Conservation (phyloP, 352 stramenopile genomes). For the Phytophthora fragariae region DNA sequence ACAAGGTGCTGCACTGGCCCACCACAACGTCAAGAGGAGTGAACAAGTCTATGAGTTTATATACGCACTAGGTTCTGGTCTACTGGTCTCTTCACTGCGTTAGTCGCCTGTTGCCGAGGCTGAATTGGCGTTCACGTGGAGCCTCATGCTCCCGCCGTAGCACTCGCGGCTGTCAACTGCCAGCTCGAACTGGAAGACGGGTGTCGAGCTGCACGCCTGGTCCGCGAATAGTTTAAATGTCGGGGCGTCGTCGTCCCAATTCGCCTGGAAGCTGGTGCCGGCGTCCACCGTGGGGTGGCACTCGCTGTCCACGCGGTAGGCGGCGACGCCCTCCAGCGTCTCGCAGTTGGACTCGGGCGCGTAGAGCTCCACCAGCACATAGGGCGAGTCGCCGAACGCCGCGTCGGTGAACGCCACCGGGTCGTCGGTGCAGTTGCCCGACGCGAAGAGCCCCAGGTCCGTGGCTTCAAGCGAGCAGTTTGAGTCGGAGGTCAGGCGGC, state of each 20-base stretch:
- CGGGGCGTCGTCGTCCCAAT: conserved; percentile 14
- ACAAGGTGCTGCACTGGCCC: too few species aligned
- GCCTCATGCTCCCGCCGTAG: conserved; percentile 27
- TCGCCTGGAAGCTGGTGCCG: conserved; percentile 30
- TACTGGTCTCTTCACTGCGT: not conserved
- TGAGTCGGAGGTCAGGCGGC: not conserved
- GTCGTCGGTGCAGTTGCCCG: conserved; percentile 29
- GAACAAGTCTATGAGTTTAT: not conserved
- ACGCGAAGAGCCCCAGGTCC: conserved; percentile 28
- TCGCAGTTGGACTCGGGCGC: conserved; percentile 18
- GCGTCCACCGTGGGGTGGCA: conserved; percentile 34
- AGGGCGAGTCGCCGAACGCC: conserved; percentile 18
- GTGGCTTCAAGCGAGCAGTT: conserved; percentile 28
- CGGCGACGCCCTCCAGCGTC: conserved; percentile 26
- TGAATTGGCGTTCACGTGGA: conserved; percentile 11
- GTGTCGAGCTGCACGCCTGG: conserved; percentile 16
- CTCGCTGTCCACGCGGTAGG: conserved; percentile 31
- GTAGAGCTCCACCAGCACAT: conserved; percentile 31
- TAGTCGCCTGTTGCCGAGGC: not conserved
- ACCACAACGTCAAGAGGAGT: not conserved
- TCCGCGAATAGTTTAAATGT: conserved; percentile 33
- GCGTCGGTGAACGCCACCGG: conserved; percentile 7
- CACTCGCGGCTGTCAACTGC: conserved; percentile 20
- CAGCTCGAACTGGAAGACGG: conserved; percentile 23
- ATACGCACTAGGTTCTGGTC: not conserved